A percentile compares a stretch with the other conserved stretches of the same genome.
phyloP scores from a whole-genome alignment of 176 grass and related monocot genomes.

The Luzula sylvatica region DNA sequence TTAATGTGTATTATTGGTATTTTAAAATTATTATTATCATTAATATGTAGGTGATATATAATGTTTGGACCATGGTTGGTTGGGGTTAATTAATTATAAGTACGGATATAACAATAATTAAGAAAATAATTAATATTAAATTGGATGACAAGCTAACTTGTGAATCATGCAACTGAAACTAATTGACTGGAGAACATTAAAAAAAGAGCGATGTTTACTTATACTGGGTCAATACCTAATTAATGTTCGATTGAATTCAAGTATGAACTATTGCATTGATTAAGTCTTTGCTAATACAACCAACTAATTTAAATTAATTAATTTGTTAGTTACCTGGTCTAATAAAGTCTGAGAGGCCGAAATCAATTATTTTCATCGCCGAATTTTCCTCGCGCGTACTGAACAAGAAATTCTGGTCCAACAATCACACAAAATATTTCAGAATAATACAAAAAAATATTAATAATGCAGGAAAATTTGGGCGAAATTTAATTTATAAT shows the following conservation, averaged over 20 bases:
- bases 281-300: background rate
- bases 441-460: slow-evolving; percentile 11
- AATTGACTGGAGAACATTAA: background rate
- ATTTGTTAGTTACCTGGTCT: slow-evolving; percentile 60
- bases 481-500: no score
- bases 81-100: background rate
- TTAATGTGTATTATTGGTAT: background rate
- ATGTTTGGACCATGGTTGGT: background rate
- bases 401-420: slow-evolving; percentile 91
- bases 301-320: background rate
- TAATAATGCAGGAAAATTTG: background rate
- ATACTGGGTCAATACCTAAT: slow-evolving; percentile 12
- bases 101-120: background rate
- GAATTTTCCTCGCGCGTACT: slow-evolving; percentile 78
- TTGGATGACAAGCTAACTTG: slow-evolving; percentile 7
- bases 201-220: background rate
- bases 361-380: slow-evolving; percentile 97
- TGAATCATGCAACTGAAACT: slow-evolving; percentile 1
- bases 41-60: background rate
- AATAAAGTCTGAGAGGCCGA: slow-evolving; percentile 97
- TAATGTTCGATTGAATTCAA: slow-evolving; percentile 14
- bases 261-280: slow-evolving; percentile 4
- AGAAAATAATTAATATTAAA: background rate
- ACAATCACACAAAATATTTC: slow-evolving; percentile 19
- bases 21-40: background rate